Evolutionary conservation across 2,329 filamentous ascomycete genomes (phyloP), one percentile per base, ranked within the genome.

Genomic region (Emergomyces africanus): DNA sequence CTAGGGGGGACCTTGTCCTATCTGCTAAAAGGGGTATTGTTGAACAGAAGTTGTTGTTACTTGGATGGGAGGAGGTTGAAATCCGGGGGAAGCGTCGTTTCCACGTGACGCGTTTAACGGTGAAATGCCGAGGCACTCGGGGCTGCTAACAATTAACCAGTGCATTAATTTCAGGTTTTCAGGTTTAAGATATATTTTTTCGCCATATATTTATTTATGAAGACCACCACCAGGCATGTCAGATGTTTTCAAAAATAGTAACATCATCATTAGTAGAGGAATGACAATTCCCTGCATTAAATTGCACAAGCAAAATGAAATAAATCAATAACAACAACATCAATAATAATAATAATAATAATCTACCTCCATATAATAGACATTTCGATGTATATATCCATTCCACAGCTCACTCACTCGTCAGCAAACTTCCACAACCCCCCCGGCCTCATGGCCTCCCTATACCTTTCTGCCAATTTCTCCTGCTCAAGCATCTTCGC

Each of bases 341-440:
- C 15, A 49, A 39, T 1, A 23, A 46, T 18, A 46, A 18, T n/a
- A 57, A 28, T 30, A 3, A 28, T 10, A 55, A n/a, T n/a, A n/a
- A n/a, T 28, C 33, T 2, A 1, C 18, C 6, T 37, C 30, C 30
- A 23, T 44, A n/a, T 42, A 54, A 54, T 10, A 54, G 35, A 39
- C n/a, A 12, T 2, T 9, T 35, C 9, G 12, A 39, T 18, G 10
- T 25, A 33, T 35, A 28, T n/a, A 25, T 37, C 30, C 44, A 37
- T 53, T 8, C 23, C 18, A 5, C 25, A 25, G 25, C 33, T 53
- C 48, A 87, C 35, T 53, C 23, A 87, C 71, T 96, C 91, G 71
- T 96, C 91, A 64, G 83, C 81, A 68, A 95, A 96, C 5, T 87
- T 70, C 86, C 88, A 97, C 62, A 81, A 78, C 0, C 91, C 91